These are phyloP conservation scores for Casaregolazyma suthepensis DNA, from an alignment of 1,139 yeast species.

Conservation along the genomic window DNA sequence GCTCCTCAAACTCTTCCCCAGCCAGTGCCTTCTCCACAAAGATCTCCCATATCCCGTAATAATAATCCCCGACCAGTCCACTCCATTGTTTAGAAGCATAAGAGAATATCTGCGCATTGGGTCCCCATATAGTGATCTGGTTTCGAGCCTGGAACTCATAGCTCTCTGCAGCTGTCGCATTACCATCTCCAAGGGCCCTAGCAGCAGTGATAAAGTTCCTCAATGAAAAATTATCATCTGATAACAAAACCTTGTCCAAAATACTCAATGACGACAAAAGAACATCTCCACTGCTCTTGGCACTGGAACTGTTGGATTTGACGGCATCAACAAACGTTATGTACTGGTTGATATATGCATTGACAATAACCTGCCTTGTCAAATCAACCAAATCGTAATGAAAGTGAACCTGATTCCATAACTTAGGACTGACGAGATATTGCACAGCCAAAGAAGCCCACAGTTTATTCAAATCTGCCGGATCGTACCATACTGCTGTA, in stretches of 20 bases:
- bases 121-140: slow-evolving; percentile 18
- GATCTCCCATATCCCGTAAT: slow-evolving; percentile 13
- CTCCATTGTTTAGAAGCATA: slow-evolving; percentile 20
- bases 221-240: slow-evolving; percentile 10
- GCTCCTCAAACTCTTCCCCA: neutral
- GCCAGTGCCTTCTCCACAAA: slow-evolving; percentile 8
- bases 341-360: slow-evolving; percentile 13
- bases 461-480: slow-evolving; percentile 10
- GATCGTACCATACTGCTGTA: slow-evolving; percentile 11
- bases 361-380: slow-evolving; percentile 17
- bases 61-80: slow-evolving; percentile 17
- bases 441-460: slow-evolving; percentile 11
- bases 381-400: slow-evolving; percentile 18
- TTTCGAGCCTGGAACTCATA: slow-evolving; percentile 18
- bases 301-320: slow-evolving; percentile 1
- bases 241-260: slow-evolving; percentile 14
- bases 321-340: slow-evolving; percentile 6
- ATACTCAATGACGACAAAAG: slow-evolving; percentile 2
- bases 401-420: slow-evolving; percentile 12
- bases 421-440: slow-evolving; percentile 5
- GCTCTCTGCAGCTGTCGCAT: slow-evolving; percentile 8
- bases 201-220: neutral
- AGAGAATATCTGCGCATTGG: slow-evolving; percentile 13
- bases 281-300: neutral
- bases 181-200: neutral